These are phyloP conservation scores for Apiospora pterosperma DNA, from an alignment of 2,329 filamentous ascomycete species.

Conservation along the genomic window DNA sequence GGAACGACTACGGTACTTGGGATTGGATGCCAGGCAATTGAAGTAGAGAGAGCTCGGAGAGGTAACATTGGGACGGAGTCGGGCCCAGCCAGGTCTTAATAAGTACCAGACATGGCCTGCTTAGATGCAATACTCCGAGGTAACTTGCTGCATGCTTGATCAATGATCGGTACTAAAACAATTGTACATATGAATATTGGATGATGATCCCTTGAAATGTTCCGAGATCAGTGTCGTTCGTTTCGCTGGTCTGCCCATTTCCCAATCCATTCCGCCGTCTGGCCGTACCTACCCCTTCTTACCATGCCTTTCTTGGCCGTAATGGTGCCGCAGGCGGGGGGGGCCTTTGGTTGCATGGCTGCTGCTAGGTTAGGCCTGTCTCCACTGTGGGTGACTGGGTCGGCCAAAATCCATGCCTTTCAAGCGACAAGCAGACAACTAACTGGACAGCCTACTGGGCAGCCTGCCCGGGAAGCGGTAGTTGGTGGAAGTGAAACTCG, in stretches of 20 bases:
- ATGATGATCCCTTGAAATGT: neutral
- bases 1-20: neutral
- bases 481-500: neutral
- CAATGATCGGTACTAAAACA: neutral
- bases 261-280: neutral
- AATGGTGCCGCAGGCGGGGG: constrained; percentile 1
- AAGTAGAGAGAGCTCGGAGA: neutral
- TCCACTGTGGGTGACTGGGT: neutral
- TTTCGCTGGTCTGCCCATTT: neutral
- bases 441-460: neutral
- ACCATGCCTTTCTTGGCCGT: neutral
- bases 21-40: too few species aligned
- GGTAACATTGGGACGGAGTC: neutral
- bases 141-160: neutral
- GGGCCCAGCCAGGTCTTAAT: neutral
- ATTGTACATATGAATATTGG: neutral
- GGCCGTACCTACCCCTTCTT: neutral
- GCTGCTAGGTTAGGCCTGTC: neutral
- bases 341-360: neutral
- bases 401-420: neutral
- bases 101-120: neutral
- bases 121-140: neutral
- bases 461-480: neutral
- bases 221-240: neutral
- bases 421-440: neutral